A percentile compares a stretch with the other conserved stretches of the same genome.
phyloP scores from a whole-genome alignment of 2,329 filamentous ascomycete species.

The Neospermospora avenae region DNA sequence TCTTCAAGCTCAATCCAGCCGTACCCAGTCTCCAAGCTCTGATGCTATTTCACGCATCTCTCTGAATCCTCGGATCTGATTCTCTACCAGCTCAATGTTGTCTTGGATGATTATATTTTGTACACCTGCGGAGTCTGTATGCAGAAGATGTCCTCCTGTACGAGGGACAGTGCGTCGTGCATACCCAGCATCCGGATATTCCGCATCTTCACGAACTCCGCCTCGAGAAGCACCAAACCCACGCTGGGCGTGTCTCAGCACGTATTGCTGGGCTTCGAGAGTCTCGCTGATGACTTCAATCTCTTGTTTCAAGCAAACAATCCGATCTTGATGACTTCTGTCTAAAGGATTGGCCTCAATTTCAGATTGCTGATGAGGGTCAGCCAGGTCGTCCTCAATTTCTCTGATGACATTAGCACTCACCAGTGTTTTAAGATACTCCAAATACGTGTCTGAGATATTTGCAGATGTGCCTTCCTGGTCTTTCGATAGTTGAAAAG shows the following conservation, averaged over 20 bases:
- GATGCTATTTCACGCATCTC: conserved; percentile 21
- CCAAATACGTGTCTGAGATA: conserved; percentile 21
- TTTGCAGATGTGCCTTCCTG: conserved; percentile 13
- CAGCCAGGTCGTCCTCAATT: too few species aligned
- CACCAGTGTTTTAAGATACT: conserved; percentile 24
- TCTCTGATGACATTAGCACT: background rate
- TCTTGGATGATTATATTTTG: conserved; percentile 25
- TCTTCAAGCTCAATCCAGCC: background rate
- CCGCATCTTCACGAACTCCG: background rate
- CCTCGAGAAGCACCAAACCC: conserved; percentile 1
- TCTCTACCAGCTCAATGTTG: conserved; percentile 17
- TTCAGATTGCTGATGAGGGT: conserved; percentile 16
- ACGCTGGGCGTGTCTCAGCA: conserved; percentile 10
- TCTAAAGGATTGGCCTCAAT: conserved; percentile 24
- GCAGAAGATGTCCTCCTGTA: background rate
- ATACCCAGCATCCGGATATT: background rate
- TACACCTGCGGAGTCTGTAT: conserved; percentile 13
- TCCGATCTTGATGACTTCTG: conserved; percentile 23
- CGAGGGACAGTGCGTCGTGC: background rate
- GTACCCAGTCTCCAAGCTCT: conserved; percentile 23
- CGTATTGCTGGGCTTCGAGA: conserved; percentile 16
- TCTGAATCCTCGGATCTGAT: conserved; percentile 18
- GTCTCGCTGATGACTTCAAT: conserved; percentile 24
- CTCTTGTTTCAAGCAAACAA: conserved; percentile 25
- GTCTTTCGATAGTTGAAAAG: conserved; percentile 20